A percentile compares a stretch with the other conserved stretches of the same genome.
These are phyloP conservation scores for Fraxinus paxiana DNA, from an alignment of 305 asterid species.

Conservation along the genomic window DNA sequence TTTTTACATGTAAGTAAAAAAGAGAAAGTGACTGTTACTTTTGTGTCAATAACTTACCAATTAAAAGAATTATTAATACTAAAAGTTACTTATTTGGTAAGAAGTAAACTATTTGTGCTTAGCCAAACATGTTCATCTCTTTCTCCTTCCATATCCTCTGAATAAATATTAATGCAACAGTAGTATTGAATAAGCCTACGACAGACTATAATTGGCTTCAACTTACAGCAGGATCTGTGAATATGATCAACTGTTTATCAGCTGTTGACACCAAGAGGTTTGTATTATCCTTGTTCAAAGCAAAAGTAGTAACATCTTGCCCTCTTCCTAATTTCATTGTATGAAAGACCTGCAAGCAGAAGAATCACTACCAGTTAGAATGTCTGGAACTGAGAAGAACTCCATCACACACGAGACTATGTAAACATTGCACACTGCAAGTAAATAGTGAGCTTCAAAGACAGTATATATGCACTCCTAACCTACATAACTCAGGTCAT, in stretches of 20 bases:
- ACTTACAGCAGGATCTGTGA: conserved; percentile 94
- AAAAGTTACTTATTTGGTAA: background rate
- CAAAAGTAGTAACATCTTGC: conserved; percentile 66
- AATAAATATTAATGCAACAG: background rate
- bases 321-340: conserved; percentile 63
- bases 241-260: conserved; percentile 74
- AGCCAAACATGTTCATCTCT: background rate
- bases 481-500: conserved; percentile 8
- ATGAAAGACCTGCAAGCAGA: conserved; percentile 59
- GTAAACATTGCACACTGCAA: background rate
- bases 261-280: conserved; percentile 88
- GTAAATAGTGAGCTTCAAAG: conserved; percentile 7
- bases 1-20: background rate
- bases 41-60: background rate
- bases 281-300: conserved; percentile 78
- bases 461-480: background rate
- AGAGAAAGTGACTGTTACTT: background rate
- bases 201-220: conserved; percentile 16
- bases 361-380: conserved; percentile 21
- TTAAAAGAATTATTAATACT: background rate
- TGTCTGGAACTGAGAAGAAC: background rate
- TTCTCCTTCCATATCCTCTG: background rate
- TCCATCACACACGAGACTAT: background rate
- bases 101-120: background rate
- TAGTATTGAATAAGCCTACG: conserved; percentile 1